Conservation (phyloP, 176 grass and related monocot genomes). For the Triticum turgidum region DNA sequence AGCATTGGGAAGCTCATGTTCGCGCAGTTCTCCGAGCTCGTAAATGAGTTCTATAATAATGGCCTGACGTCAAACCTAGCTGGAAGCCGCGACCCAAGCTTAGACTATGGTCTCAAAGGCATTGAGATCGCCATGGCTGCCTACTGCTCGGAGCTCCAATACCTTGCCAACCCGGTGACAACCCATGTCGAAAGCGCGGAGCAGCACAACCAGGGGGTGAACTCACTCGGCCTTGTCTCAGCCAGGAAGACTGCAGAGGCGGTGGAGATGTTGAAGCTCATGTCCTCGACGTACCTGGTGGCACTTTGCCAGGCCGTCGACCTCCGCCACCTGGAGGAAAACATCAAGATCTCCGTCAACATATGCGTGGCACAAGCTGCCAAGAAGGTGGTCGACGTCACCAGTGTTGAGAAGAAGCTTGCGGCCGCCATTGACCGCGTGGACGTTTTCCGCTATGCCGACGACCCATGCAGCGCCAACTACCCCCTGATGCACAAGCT, state of each 20-base stretch:
- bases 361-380: neutral
- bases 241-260: conserved; percentile 83
- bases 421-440: neutral
- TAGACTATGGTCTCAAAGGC: conserved; percentile 93
- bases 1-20: conserved; percentile 93
- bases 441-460: neutral
- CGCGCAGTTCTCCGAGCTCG: conserved; percentile 89
- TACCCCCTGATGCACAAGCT: neutral
- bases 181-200: conserved; percentile 93
- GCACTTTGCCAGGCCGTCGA: conserved; percentile 74
- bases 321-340: conserved; percentile 74
- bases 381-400: neutral
- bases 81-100: conserved; percentile 71
- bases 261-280: conserved; percentile 84
- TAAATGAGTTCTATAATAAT: conserved; percentile 97
- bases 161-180: conserved; percentile 82
- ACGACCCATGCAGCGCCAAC: neutral
- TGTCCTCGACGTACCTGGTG: conserved; percentile 69
- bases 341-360: conserved; percentile 55
- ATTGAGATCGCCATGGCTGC: conserved; percentile 88
- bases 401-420: neutral
- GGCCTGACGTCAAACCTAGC: conserved; percentile 81
- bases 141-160: conserved; percentile 93
- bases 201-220: conserved; percentile 97
- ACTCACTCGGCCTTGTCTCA: conserved; percentile 80